Evolutionary conservation across 139 green algal genomes (phyloP).

Genomic region (Pseudopediastrum boryanum): DNA sequence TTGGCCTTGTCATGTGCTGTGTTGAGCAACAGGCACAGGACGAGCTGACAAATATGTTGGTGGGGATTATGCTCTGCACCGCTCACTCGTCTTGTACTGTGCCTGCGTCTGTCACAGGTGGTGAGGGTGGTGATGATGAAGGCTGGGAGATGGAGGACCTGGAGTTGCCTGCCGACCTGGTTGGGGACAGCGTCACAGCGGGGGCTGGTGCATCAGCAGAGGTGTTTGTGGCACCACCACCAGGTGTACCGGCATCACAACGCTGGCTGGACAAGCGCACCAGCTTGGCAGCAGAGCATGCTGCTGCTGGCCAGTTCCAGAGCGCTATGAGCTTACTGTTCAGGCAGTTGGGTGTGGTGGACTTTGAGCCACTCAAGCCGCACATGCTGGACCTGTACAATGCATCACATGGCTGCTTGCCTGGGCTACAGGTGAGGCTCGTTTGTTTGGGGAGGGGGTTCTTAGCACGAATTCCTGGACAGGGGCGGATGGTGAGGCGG

Average conservation of each 20-base stretch:
- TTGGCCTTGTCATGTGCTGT: too few species aligned
- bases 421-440: slow-evolving; percentile 57
- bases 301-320: slow-evolving; percentile 86
- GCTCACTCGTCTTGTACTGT: neutral
- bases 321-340: slow-evolving; percentile 93
- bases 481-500: too few species aligned
- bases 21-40: too few species aligned
- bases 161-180: slow-evolving; percentile 78
- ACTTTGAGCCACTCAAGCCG: slow-evolving; percentile 89
- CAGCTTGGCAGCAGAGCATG: slow-evolving; percentile 77
- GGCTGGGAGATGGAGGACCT: slow-evolving; percentile 98
- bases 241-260: slow-evolving; percentile 64
- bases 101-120: slow-evolving; percentile 42
- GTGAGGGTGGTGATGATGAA: slow-evolving; percentile 64
- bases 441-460: too few species aligned
- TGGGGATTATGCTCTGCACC: neutral
- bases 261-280: slow-evolving; percentile 86
- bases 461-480: too few species aligned
- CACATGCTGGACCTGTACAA: slow-evolving; percentile 86
- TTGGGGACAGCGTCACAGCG: slow-evolving; percentile 18
- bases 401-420: slow-evolving; percentile 70
- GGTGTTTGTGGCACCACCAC: slow-evolving; percentile 71
- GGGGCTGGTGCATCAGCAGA: slow-evolving; percentile 30
- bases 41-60: too few species aligned
- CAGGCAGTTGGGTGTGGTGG: slow-evolving; percentile 89